Conservation (phyloP, 129 eudicot species). For the Ambrosia artemisiifolia region DNA sequence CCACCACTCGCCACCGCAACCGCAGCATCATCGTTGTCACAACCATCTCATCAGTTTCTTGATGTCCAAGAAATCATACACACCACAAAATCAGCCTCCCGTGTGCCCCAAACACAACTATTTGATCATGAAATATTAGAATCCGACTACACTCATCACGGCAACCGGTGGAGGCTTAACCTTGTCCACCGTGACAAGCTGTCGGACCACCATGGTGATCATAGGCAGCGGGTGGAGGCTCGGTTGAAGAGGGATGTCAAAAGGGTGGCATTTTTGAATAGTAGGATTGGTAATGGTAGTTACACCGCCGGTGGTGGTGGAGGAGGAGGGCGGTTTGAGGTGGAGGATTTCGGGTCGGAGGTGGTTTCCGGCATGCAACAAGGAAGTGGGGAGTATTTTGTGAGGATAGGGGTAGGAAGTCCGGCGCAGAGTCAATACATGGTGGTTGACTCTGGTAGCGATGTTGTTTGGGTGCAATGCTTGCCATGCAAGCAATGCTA, state of each 20-base stretch:
- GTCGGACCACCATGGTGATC: conserved; percentile 30
- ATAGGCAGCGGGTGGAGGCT: conserved; percentile 38
- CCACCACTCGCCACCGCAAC: conserved; percentile 32
- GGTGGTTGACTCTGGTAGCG: conserved; percentile 92
- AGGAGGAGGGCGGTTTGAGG: conserved; percentile 38
- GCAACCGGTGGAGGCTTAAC: conserved; percentile 43
- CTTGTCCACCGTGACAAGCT: conserved; percentile 70
- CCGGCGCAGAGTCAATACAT: conserved; percentile 77
- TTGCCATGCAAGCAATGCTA: conserved; percentile 86
- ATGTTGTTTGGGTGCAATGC: conserved; percentile 87
- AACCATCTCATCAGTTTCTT: conserved; percentile 54
- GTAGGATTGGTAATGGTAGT: conserved; percentile 2
- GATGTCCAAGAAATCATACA: conserved; percentile 44
- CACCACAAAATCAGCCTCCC: conserved; percentile 18
- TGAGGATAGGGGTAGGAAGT: conserved; percentile 81
- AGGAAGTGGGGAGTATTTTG: conserved; percentile 92
- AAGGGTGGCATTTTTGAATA: conserved; percentile 52
- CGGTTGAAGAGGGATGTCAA: conserved; percentile 58
- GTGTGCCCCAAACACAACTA: conserved; percentile 24
- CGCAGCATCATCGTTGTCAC: conserved; percentile 30
- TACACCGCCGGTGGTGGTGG: conserved; percentile 18
- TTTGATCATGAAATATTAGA: conserved; percentile 25
- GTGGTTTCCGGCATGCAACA: conserved; percentile 91
- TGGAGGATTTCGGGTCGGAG: conserved; percentile 78
- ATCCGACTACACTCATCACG: neutral